Percentiles rank a stretch among this genome's conserved stretches.
Conservation (phyloP, 345 rosid species). For the Brassica juncea region DNA sequence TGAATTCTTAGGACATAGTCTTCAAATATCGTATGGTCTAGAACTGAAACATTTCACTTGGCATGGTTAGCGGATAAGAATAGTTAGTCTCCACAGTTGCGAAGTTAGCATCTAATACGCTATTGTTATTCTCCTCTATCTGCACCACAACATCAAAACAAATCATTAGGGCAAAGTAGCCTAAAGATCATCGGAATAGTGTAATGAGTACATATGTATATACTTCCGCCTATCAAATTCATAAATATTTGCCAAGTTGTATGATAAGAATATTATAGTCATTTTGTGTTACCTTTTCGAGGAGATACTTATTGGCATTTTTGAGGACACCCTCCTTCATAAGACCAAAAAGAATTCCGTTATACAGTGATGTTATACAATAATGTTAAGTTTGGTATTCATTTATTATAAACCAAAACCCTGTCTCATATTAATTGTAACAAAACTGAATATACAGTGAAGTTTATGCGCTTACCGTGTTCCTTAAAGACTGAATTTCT, state of each 20-base stretch:
- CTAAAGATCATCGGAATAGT: neutral
- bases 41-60: slow-evolving; percentile 60
- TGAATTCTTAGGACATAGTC: slow-evolving; percentile 22
- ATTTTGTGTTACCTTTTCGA: slow-evolving; percentile 60
- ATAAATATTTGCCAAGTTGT: neutral
- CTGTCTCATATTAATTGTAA: neutral
- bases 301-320: slow-evolving; percentile 73
- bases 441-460: neutral
- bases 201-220: neutral
- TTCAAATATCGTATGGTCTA: slow-evolving; percentile 40
- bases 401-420: slow-evolving; percentile 8
- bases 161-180: neutral
- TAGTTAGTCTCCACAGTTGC: slow-evolving; percentile 45
- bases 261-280: neutral
- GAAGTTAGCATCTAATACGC: slow-evolving; percentile 45
- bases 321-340: slow-evolving; percentile 72
- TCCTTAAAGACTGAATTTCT: slow-evolving; percentile 79
- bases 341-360: neutral
- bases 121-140: slow-evolving; percentile 63
- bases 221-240: neutral
- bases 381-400: slow-evolving; percentile 11
- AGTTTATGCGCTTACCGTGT: slow-evolving; percentile 51
- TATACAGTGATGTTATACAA: neutral
- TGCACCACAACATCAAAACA: slow-evolving; percentile 38
- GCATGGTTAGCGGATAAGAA: slow-evolving; percentile 67